Conservation (phyloP, 2,329 filamentous ascomycete species). For the Didymosphaeria variabile region DNA sequence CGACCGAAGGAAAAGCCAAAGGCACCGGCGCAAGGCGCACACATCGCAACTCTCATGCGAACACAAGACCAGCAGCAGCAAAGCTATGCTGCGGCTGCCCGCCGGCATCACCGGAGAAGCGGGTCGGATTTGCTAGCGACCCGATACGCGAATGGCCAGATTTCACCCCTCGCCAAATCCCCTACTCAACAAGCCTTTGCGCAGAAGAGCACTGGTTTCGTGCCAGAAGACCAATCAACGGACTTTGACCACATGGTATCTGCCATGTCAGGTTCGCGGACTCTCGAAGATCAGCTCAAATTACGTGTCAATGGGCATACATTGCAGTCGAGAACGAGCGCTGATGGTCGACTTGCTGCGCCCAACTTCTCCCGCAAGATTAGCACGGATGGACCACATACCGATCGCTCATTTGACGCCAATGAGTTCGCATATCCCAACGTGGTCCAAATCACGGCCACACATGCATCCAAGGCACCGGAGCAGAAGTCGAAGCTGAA, state of each 20-base stretch:
- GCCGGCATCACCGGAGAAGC: conserved; percentile 39
- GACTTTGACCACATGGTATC: conserved; percentile 36
- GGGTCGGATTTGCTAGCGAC: conserved; percentile 41
- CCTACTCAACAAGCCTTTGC: conserved; percentile 20
- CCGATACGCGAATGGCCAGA: conserved; percentile 32
- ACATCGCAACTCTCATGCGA: conserved; percentile 50
- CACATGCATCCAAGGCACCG: conserved; percentile 19
- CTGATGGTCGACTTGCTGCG: conserved; percentile 30
- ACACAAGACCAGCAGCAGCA: conserved; percentile 38
- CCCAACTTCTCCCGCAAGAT: conserved; percentile 46
- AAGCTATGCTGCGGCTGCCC: conserved; percentile 38
- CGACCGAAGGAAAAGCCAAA: conserved; percentile 26
- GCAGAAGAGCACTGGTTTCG: conserved; percentile 13
- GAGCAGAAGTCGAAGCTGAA: conserved; percentile 46
- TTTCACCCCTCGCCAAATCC: conserved; percentile 23
- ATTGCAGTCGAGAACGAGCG: conserved; percentile 29
- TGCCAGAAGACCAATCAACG: conserved; percentile 16
- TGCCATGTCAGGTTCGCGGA: conserved; percentile 33
- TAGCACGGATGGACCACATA: conserved; percentile 34
- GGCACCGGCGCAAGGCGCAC: conserved; percentile 33
- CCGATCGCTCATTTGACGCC: conserved; percentile 14
- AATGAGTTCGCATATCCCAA: conserved; percentile 18
- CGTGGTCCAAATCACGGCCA: conserved; percentile 26
- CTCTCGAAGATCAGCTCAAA: conserved; percentile 32
- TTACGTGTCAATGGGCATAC: conserved; percentile 27